Conservation (phyloP, 1,284 basidiomycete genomes). For the Trichosporon asahii region DNA sequence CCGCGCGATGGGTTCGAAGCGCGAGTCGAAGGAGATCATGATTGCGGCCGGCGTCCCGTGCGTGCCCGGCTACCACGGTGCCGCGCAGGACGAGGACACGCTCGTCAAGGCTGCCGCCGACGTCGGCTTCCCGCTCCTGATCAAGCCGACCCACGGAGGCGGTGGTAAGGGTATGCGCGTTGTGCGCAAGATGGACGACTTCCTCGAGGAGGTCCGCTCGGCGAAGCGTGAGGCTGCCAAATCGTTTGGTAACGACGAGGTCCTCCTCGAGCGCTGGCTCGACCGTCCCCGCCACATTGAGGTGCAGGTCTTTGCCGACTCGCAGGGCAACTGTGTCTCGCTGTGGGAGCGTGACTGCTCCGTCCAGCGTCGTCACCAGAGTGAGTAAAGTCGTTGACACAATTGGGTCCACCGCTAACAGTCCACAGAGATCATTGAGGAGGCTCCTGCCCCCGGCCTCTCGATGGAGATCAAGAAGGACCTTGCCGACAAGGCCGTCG, state of each 20-base stretch:
- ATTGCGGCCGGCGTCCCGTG: slow-evolving; percentile 84
- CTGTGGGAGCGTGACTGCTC: slow-evolving; percentile 93
- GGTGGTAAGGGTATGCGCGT: slow-evolving; percentile 69
- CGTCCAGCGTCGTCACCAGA: slow-evolving; percentile 89
- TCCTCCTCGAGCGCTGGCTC: slow-evolving; percentile 83
- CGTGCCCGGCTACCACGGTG: slow-evolving; percentile 65
- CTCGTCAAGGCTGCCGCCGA: slow-evolving; percentile 51
- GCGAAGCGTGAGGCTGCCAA: slow-evolving; percentile 84
- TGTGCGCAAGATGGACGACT: slow-evolving; percentile 56
- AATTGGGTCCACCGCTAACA: too few relatives aligned
- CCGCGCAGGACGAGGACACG: slow-evolving; percentile 59
- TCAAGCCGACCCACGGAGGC: slow-evolving; percentile 70
- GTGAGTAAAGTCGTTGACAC: too few relatives aligned
- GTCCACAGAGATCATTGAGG: slow-evolving; percentile 47
- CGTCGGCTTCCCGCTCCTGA: slow-evolving; percentile 62
- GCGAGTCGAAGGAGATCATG: slow-evolving; percentile 75
- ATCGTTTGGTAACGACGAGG: slow-evolving; percentile 78
- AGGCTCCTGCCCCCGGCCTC: slow-evolving; percentile 87
- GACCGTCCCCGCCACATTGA: slow-evolving; percentile 79
- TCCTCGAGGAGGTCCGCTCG: slow-evolving; percentile 68
- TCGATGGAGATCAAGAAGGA: slow-evolving; percentile 70
- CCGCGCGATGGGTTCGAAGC: slow-evolving; percentile 63
- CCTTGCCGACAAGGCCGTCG: slow-evolving; percentile 80
- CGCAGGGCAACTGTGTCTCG: slow-evolving; percentile 70
- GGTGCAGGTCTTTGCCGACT: slow-evolving; percentile 85